Evolutionary conservation across 495 filamentous ascomycete genomes (phyloP).

Genomic region (Aspergillus sparsus): DNA sequence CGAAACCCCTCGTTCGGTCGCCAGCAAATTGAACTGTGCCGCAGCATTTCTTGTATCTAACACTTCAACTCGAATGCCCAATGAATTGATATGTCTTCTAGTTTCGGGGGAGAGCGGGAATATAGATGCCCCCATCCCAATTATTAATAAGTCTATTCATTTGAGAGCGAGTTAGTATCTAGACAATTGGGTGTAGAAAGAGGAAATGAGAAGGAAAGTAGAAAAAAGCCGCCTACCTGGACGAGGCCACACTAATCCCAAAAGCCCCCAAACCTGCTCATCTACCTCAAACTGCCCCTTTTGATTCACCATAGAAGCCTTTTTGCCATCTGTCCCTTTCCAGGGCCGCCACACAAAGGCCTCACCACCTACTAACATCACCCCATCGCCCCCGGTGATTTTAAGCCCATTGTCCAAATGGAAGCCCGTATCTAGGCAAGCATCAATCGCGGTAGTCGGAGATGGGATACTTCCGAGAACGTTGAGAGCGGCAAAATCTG

Average conservation of each 20-base stretch:
- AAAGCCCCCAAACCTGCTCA: slow-evolving; percentile 69
- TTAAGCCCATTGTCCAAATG: slow-evolving; percentile 61
- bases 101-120: slow-evolving; percentile 75
- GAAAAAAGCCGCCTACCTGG: slow-evolving; percentile 63
- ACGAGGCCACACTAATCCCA: slow-evolving; percentile 83
- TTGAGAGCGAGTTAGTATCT: slow-evolving; percentile 23
- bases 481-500: slow-evolving; percentile 74
- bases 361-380: slow-evolving; percentile 80
- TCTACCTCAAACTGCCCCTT: slow-evolving; percentile 81
- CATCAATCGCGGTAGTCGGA: slow-evolving; percentile 81
- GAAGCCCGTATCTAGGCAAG: slow-evolving; percentile 33
- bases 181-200: slow-evolving; percentile 14
- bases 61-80: slow-evolving; percentile 87
- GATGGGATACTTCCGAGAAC: slow-evolving; percentile 74
- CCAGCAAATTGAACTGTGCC: slow-evolving; percentile 83
- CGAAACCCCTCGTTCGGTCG: slow-evolving; percentile 75
- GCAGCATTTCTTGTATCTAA: slow-evolving; percentile 93
- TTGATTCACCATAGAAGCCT: slow-evolving; percentile 60
- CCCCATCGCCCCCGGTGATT: slow-evolving; percentile 63
- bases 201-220: not conserved
- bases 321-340: slow-evolving; percentile 42
- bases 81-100: slow-evolving; percentile 64
- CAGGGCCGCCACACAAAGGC: slow-evolving; percentile 88
- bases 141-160: slow-evolving; percentile 74
- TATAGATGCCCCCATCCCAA: slow-evolving; percentile 78